Conservation (phyloP, 495 filamentous ascomycete species). For the Melanomma pulvis-pyrius region DNA sequence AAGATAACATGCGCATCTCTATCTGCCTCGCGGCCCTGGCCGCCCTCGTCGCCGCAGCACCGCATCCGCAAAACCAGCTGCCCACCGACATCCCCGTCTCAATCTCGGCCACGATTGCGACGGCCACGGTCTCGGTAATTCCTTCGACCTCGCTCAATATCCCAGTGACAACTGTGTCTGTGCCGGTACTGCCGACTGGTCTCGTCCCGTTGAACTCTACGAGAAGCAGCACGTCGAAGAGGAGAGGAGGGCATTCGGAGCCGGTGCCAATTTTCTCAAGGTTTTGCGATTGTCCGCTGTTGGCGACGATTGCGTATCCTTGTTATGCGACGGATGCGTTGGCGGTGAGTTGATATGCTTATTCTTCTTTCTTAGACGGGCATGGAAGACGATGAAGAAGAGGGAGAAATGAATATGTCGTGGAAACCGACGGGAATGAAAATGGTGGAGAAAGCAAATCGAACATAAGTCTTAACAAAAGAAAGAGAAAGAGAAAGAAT, state of each 20-base stretch:
- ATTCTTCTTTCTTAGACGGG: not conserved
- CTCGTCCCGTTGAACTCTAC: not conserved
- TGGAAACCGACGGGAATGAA: not conserved
- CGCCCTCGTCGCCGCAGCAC: slow-evolving; percentile 13
- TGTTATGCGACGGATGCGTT: slow-evolving; percentile 27
- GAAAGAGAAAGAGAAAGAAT: not conserved
- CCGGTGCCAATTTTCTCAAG: slow-evolving; percentile 22
- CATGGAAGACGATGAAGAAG: not conserved
- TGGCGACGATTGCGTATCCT: slow-evolving; percentile 21
- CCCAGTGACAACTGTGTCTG: not conserved
- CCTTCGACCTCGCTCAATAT: slow-evolving; percentile 24
- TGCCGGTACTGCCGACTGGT: not conserved
- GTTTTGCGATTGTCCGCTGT: slow-evolving; percentile 22
- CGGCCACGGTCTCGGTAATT: not conserved
- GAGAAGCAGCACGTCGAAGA: slow-evolving; percentile 6
- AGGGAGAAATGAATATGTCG: not conserved
- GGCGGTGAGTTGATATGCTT: slow-evolving; percentile 10
- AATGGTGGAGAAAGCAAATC: not conserved
- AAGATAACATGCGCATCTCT: slow-evolving; percentile 4
- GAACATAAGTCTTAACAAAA: not conserved
- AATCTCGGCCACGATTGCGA: not conserved
- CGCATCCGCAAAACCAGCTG: slow-evolving; percentile 12
- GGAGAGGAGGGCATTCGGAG: slow-evolving; percentile 19
- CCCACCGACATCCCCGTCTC: not conserved
- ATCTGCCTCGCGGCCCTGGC: slow-evolving; percentile 4